A percentile compares a stretch with the other conserved stretches of the same genome.
These are phyloP conservation scores for Hypoxylon intermedium DNA, from an alignment of 495 filamentous ascomycete genomes.

Conservation along the genomic window DNA sequence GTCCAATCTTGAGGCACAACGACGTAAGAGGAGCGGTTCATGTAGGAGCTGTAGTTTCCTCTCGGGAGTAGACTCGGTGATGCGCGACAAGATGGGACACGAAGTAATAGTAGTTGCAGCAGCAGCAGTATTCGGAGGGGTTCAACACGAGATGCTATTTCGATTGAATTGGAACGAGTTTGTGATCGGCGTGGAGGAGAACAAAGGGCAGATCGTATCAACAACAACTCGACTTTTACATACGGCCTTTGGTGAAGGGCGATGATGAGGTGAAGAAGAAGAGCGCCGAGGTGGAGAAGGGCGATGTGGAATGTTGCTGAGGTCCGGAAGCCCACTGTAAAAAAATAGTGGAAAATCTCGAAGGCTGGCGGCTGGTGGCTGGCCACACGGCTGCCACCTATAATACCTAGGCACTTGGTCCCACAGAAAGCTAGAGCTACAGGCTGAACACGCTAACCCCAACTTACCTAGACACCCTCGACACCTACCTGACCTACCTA, in stretches of 20 bases:
- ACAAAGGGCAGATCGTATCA: not conserved
- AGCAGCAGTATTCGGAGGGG: conserved; percentile 5
- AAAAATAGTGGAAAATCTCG: conserved; percentile 33
- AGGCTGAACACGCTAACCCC: conserved; percentile 21
- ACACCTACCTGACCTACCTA: not conserved
- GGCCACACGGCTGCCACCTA: too few species aligned
- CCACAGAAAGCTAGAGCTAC: conserved; percentile 7
- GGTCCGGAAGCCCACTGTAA: too few species aligned
- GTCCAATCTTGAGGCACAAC: not conserved
- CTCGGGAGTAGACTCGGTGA: not conserved
- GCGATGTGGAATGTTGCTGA: conserved; percentile 11
- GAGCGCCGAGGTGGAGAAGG: conserved; percentile 1
- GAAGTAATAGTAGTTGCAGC: not conserved
- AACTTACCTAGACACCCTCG: not conserved
- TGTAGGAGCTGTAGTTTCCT: not conserved
- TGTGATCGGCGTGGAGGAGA: not conserved
- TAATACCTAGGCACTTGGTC: too few species aligned
- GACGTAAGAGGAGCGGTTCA: not conserved
- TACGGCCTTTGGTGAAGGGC: conserved; percentile 17
- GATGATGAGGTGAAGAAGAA: not conserved
- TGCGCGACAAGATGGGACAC: conserved; percentile 11
- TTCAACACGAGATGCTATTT: conserved; percentile 20
- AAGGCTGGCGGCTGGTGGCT: conserved; percentile 30
- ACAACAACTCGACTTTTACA: conserved; percentile 6
- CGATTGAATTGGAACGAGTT: conserved; percentile 23